Base-by-base conservation (phyloP, 2,329 filamentous ascomycete genomes). In the Colletotrichum sp. region DNA sequence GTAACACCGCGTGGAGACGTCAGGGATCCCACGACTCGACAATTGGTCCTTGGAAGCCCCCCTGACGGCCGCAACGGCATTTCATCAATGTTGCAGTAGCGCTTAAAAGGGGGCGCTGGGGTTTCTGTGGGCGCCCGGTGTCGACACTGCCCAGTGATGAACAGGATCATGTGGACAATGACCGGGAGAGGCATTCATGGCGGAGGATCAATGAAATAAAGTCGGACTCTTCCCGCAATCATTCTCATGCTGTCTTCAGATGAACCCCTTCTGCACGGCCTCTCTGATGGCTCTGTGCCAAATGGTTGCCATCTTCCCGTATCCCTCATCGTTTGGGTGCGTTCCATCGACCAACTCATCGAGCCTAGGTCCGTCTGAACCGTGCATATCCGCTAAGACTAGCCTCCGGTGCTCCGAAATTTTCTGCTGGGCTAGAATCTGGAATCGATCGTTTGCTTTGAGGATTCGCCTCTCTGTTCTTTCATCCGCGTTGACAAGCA, bases 281-380 rank as follows among this genome's bases (percentile, higher is more conserved):
- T 81, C 76, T 59, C 80, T 67, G 66, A 85, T 81, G 10, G 81
- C 83, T 0, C 76, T 59, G 64, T 80, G 80, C 80, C 81, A 84
- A 18, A 85, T 77, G 2, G 69, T 34, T 3, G 82, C 84, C 83
- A 86, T 86, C 78, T 83, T 84, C 26, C 63, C 59, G 71, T 85
- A 86, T 1, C 84, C 85, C 1, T 24, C 78, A 59, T 85, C 81
- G 24, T 78, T 81, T 8, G 85, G 84, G 69, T 85, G 84, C 0
- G 77, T 83, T 49, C 82, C 82, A 71, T 86, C 84, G 8, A 76
- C 78, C 28, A 34, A 28, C n/a, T 85, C 71, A 39, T 86, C 81
- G 7, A 76, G 30, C 18, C 72, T 75, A 16, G 82, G 82, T 4
- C 82, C 81, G 12, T 67, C 71, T 12, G 78, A 66, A 34, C 80